A percentile compares a stretch with the other conserved stretches of the same genome.
These are phyloP conservation scores for Rhizophagus prolifer DNA, from an alignment of 192 early-diverging fungal genomes.

Conservation along the genomic window DNA sequence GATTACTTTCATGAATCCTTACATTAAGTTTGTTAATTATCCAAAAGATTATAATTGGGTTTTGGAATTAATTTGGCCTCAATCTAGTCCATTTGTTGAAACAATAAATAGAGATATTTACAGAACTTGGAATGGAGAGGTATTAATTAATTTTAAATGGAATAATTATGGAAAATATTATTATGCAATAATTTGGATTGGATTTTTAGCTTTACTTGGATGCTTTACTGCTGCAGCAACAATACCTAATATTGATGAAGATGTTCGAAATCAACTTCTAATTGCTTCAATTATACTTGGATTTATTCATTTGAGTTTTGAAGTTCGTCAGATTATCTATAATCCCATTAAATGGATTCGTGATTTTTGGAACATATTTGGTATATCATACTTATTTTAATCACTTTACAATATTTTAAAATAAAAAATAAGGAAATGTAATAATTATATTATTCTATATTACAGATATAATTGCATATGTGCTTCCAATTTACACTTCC, in stretches of 20 bases:
- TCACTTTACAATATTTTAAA: too few relatives aligned
- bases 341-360: neutral
- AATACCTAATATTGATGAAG: neutral
- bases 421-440: neutral
- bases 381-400: neutral
- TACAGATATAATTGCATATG: neutral
- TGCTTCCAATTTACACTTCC: neutral
- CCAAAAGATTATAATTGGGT: neutral
- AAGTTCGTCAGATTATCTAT: neutral
- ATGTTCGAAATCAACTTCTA: neutral
- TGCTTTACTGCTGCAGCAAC: neutral
- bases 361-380: neutral
- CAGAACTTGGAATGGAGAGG: neutral
- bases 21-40: neutral
- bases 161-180: neutral
- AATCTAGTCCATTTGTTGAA: neutral
- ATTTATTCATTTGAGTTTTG: neutral
- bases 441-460: neutral
- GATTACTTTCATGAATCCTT: too few relatives aligned
- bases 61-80: neutral
- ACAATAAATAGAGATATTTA: neutral
- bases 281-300: neutral
- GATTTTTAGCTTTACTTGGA: neutral
- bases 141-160: conserved; percentile 2
- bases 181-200: neutral